Base-by-base conservation (phyloP, 225 moss, liverwort and hornwort species). In the Pseudisothecium myosuroides region DNA sequence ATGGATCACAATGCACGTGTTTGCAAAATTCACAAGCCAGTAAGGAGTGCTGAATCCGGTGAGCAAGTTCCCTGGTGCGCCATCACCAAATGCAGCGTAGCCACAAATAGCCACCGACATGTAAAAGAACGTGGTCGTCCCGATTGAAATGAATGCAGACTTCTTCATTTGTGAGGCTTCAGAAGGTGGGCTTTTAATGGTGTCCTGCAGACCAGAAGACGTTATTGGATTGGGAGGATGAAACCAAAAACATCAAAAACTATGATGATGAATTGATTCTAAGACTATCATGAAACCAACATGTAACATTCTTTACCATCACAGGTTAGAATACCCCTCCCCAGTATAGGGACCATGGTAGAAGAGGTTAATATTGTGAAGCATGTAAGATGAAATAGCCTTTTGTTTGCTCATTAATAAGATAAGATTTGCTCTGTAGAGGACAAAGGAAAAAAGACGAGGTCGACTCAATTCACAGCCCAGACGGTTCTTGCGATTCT, bases 1-100 rank as follows among this genome's bases (percentile, higher is more conserved):
- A 89, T 97, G 97, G 82, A 97, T 90, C 32, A 97, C 94, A 43
- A 98, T 91, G 82, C 94, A 94, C 5, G 95, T 82, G 77, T 97
- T 97, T 13, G 96, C 94, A 45, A 97, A 87, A 58, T 96, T 90
- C 37, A 96, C 96, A 7, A 98, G 91, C 98, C 98, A 96, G 84
- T 92, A 96, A 12, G 98, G 98, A 39, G 61, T 87, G 54, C 39
- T 82, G 85, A 95, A 96, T 52, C 96, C 95, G 11, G 95, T 95
- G 39, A 98, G 93, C 78, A 98, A 89, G 87, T 96, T 95, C 47
- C 96, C 96, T 12, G 94, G 94, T 6, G 90, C 88, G 3, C 0
- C 5, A 54, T 93, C 58, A 26, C 96, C 98, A 83, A 98, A 98
- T 4, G 96, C 98, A 43, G 92, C 71, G 60, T 97, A 97, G 11